phyloP scores from a whole-genome alignment of 257 asterid species.

The Jacaranda copaia region DNA sequence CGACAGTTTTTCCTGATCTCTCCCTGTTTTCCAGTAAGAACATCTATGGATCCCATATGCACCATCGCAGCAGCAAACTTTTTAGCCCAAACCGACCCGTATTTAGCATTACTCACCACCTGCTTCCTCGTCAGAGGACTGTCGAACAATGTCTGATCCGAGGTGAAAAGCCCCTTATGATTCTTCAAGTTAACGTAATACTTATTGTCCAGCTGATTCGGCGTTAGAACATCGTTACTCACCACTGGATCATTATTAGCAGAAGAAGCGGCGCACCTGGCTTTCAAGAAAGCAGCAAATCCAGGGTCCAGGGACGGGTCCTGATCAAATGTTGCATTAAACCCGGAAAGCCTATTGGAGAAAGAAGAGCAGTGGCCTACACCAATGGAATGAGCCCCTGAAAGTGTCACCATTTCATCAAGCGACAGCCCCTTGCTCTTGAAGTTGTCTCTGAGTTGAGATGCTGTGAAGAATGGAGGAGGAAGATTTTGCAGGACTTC shows the following conservation, averaged over 20 bases:
- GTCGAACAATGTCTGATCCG: slow-evolving; percentile 51
- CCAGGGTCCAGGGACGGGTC: slow-evolving; percentile 56
- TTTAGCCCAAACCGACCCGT: slow-evolving; percentile 35
- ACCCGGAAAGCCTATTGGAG: slow-evolving; percentile 45
- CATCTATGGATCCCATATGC: slow-evolving; percentile 51
- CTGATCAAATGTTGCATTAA: slow-evolving; percentile 37
- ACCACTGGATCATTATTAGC: slow-evolving; percentile 32
- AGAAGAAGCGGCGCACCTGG: slow-evolving; percentile 47
- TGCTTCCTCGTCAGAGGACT: slow-evolving; percentile 43
- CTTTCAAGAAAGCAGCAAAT: slow-evolving; percentile 47
- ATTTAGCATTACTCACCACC: slow-evolving; percentile 41
- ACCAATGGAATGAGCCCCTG: slow-evolving; percentile 73
- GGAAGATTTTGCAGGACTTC: slow-evolving; percentile 56
- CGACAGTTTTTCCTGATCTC: slow-evolving; percentile 58
- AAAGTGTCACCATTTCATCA: slow-evolving; percentile 73
- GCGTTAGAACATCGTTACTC: slow-evolving; percentile 42
- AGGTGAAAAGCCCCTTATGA: slow-evolving; percentile 42
- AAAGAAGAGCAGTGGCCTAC: slow-evolving; percentile 60
- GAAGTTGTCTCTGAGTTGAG: slow-evolving; percentile 51
- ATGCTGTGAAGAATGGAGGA: slow-evolving; percentile 51
- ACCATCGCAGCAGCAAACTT: slow-evolving; percentile 60
- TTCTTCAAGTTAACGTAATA: slow-evolving; percentile 42
- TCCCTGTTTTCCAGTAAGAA: slow-evolving; percentile 50
- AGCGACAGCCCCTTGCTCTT: slow-evolving; percentile 56
- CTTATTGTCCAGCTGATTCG: slow-evolving; percentile 41